Conservation (phyloP, 495 filamentous ascomycete genomes). For the Talaromyces stipitatus region DNA sequence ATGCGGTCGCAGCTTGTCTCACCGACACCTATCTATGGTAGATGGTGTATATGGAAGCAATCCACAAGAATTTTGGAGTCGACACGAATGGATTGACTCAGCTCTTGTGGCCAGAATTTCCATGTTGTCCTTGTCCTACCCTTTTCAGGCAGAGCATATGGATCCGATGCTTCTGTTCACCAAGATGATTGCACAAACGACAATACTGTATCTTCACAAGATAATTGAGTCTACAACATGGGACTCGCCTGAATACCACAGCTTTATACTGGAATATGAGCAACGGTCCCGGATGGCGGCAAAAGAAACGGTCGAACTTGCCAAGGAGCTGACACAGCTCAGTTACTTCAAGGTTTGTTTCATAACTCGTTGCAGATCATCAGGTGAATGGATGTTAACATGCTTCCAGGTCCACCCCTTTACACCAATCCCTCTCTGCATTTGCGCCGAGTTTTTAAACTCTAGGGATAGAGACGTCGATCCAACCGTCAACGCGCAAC, state of each 20-base stretch:
- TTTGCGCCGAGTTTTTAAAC: conserved; percentile 6
- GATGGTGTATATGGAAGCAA: conserved; percentile 15
- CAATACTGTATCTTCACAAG: conserved; percentile 33
- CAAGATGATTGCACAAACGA: conserved; percentile 36
- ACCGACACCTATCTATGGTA: conserved; percentile 27
- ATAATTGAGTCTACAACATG: conserved; percentile 7
- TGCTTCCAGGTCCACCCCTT: conserved; percentile 7
- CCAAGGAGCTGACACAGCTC: conserved; percentile 32
- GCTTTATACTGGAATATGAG: conserved; percentile 19
- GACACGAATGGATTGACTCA: conserved; percentile 43
- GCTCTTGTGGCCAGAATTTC: conserved; percentile 30
- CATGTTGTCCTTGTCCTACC: conserved; percentile 22
- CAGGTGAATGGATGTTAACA: neutral
- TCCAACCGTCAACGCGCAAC: neutral
- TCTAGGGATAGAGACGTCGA: conserved; percentile 5
- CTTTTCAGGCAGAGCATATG: conserved; percentile 22
- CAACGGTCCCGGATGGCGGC: conserved; percentile 28
- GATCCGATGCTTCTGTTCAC: conserved; percentile 40
- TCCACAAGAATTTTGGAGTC: conserved; percentile 32
- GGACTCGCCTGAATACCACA: conserved; percentile 1
- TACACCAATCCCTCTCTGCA: neutral
- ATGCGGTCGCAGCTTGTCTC: conserved; percentile 37
- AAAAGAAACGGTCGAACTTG: conserved; percentile 29
- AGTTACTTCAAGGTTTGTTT: conserved; percentile 27
- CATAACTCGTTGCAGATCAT: neutral